Base-by-base conservation (phyloP, 2,329 filamentous ascomycete genomes). In the Apiospora pterosperma region DNA sequence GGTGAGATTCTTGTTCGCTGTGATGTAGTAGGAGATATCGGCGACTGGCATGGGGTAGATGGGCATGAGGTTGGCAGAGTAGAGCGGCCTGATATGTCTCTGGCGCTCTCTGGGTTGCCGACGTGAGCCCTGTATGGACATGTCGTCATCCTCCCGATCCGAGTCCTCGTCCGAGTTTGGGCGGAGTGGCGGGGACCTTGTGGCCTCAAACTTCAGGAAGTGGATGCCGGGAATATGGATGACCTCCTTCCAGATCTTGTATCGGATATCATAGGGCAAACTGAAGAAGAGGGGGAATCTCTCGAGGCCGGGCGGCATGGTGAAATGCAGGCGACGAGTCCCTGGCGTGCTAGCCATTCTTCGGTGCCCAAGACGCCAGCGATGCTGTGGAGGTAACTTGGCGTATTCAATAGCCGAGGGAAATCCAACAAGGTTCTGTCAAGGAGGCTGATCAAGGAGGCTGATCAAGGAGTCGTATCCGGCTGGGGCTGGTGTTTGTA, bases 181-280 rank as follows among this genome's bases (percentile, higher is more conserved):
- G 59, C 48, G n/a, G 66, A 64, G 36, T 65, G 62, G 23, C 67
- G n/a, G 25, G 38, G 8, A 19, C 25, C 48, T 34, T 4, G 14
- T 48, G 12, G 38, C 44, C 31, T 67, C 72, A 36, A 75, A 68
- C 61, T 73, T 73, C 36, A 75, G 72, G 48, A 75, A 75, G 66
- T 75, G 74, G n/a, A 75, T 75, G 5, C 74, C 74, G 5, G 71
- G 69, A 0, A 67, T 70, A 38, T 69, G 72, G 19, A 75, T 72
- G 39, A 67, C 63, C 2, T 69, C 48, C 58, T 71, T 64, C 74
- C 73, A 75, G 34, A 75, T 71, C 64, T 71, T 67, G 36, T 70
- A 63, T 16, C 73, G 73, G 39, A 75, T 68, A 42, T 75, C 74
- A 34, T 71, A 73, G 4, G 74, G 74, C 36, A 75, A 65, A 12